Base-by-base conservation (phyloP, 2,329 filamentous ascomycete species). In the Penicillium sp. region DNA sequence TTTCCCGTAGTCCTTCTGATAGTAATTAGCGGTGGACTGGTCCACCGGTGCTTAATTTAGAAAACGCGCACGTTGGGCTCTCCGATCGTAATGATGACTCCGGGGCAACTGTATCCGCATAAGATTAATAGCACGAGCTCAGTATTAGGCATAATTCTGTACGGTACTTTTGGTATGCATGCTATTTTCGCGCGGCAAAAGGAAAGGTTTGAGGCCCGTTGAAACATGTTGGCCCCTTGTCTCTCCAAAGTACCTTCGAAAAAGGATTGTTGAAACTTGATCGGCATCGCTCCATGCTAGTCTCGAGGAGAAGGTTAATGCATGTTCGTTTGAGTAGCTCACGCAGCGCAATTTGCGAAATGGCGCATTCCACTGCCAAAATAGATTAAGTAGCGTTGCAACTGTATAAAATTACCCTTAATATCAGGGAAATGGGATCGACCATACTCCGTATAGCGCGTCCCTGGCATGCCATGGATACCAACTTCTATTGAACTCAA, bases 381-480 rank as follows among this genome's bases (percentile, higher is more conserved):
- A 5, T 22, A 10, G 39, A 13, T n/a, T n/a, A 1, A 22, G 10
- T 11, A 41, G 19, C 11, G 39, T 41, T 13, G 39, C 19, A 14
- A 41, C 19, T 21, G 9, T 41, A 22, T 21, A 13, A 48, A 7
- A 48, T 48, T 33, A 31, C 46, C 27, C 10, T 19, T 33, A 16
- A 46, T 27, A 9, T 46, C 44, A 48, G 33, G 46, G 49, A 44
- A 58, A 48, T 27, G 27, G 31, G 35, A 51, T 51, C 48, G 35
- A 51, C 24, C 39, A 41, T 11, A 33, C 31, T 33, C 31, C 13
- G 31, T 33, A 21, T 49, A 33, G 29, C 31, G 31, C 26, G 56
- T 59, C 56, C 57, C 62, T 62, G 61, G 59, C 57, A 64, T 66
- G 53, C 44, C 37, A 55, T 43, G 21, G 21, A 44, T 39, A 52